phyloP scores from a whole-genome alignment of 179 eudicot species.

The Pouteria campechiana region DNA sequence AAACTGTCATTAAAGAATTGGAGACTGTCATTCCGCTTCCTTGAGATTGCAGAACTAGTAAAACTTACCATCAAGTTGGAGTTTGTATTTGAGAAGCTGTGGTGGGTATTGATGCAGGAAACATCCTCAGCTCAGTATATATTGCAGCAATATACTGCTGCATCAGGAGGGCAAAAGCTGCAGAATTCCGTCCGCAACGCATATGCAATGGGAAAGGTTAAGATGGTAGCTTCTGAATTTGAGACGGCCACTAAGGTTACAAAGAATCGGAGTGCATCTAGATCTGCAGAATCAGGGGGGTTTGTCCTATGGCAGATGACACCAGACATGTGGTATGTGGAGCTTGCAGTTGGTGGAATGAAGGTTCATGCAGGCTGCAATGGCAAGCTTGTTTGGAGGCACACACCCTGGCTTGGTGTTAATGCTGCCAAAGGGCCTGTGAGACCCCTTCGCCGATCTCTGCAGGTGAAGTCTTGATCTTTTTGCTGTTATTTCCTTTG shows the following conservation, averaged over 20 bases:
- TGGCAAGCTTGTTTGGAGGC: slow-evolving; percentile 95
- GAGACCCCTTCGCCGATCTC: slow-evolving; percentile 90
- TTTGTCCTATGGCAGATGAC: slow-evolving; percentile 98
- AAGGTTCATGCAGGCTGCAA: slow-evolving; percentile 97
- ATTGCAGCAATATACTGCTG: slow-evolving; percentile 89
- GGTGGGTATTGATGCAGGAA: slow-evolving; percentile 46
- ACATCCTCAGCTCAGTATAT: slow-evolving; percentile 96
- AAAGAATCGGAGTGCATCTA: slow-evolving; percentile 52
- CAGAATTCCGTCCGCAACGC: slow-evolving; percentile 72
- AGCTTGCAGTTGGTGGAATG: slow-evolving; percentile 93
- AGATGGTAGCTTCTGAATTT: slow-evolving; percentile 83
- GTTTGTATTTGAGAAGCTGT: too few relatives aligned
- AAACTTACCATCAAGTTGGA: too few relatives aligned
- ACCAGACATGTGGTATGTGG: slow-evolving; percentile 99
- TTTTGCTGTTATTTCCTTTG: not conserved
- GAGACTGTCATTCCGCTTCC: too few relatives aligned
- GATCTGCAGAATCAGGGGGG: slow-evolving; percentile 88
- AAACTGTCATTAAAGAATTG: too few relatives aligned
- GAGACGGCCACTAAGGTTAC: slow-evolving; percentile 76
- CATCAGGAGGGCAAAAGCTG: slow-evolving; percentile 74
- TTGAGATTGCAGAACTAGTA: too few relatives aligned
- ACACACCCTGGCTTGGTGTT: slow-evolving; percentile 98
- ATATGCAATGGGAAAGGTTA: slow-evolving; percentile 86
- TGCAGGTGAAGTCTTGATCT: slow-evolving; percentile 74
- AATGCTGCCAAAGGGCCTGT: slow-evolving; percentile 97